A percentile compares a stretch with the other conserved stretches of the same genome.
Evolutionary conservation across 2,329 filamentous ascomycete genomes (phyloP).

Genomic region (Ophiostoma ulmi): DNA sequence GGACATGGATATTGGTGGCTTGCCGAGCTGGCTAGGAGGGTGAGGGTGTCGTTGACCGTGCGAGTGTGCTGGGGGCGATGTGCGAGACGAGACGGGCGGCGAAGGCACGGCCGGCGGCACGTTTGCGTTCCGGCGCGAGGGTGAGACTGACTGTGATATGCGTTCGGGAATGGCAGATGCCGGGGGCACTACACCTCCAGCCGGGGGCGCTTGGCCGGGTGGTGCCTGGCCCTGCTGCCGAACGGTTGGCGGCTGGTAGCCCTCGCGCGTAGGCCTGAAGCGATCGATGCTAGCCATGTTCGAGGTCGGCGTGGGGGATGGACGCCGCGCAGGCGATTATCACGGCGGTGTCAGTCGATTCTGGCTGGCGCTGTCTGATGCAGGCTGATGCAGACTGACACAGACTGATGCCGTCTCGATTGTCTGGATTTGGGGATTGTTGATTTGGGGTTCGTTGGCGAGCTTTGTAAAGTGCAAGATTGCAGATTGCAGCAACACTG

Average conservation of each 20-base stretch:
- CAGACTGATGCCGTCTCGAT: background rate
- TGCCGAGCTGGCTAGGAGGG: conserved; percentile 36
- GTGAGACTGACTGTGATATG: conserved; percentile 15
- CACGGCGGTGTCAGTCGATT: background rate
- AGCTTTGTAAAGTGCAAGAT: background rate
- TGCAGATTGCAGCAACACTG: background rate
- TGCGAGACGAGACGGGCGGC: conserved; percentile 52
- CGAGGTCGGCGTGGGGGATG: background rate
- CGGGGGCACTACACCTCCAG: background rate
- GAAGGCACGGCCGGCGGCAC: conserved; percentile 59
- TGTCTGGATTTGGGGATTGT: background rate
- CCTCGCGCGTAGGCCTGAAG: conserved; percentile 53
- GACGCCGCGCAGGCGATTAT: background rate
- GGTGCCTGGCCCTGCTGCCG: conserved; percentile 32
- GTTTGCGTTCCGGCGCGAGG: conserved; percentile 48
- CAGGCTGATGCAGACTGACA: background rate
- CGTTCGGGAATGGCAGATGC: conserved; percentile 34
- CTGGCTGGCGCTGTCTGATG: background rate
- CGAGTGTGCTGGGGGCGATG: conserved; percentile 46
- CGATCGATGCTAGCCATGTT: conserved; percentile 56
- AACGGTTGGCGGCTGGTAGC: conserved; percentile 51
- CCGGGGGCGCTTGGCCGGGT: background rate
- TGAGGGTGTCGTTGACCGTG: conserved; percentile 3
- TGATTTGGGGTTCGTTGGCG: background rate
- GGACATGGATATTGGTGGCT: conserved; percentile 35